Evolutionary conservation across 805 yeast species (phyloP).

Genomic region (Candida xyloterini): DNA sequence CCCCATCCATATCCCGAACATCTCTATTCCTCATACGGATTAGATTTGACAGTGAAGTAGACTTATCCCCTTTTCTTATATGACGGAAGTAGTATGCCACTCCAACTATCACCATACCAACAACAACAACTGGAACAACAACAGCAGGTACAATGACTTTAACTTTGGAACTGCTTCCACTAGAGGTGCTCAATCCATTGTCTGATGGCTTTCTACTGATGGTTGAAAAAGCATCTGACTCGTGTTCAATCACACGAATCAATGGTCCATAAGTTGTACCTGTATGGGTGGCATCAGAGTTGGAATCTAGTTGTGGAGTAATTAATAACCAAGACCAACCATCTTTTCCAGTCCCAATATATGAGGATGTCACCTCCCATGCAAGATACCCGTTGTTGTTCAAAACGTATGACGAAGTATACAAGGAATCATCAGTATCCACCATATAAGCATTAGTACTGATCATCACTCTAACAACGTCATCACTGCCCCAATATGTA

Average conservation of each 20-base stretch:
- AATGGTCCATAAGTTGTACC: slow-evolving; percentile 42
- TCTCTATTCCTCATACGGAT: slow-evolving; percentile 15
- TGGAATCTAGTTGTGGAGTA: slow-evolving; percentile 36
- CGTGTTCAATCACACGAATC: slow-evolving; percentile 34
- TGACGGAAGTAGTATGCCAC: slow-evolving; percentile 32
- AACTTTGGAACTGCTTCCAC: slow-evolving; percentile 19
- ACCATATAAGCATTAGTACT: slow-evolving; percentile 34
- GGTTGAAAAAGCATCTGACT: slow-evolving; percentile 28
- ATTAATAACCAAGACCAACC: slow-evolving; percentile 40
- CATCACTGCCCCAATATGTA: slow-evolving; percentile 38
- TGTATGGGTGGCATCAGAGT: slow-evolving; percentile 34
- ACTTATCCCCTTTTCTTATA: not conserved
- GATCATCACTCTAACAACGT: slow-evolving; percentile 35
- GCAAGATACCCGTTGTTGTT: slow-evolving; percentile 42
- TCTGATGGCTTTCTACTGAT: slow-evolving; percentile 42
- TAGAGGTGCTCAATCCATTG: slow-evolving; percentile 26
- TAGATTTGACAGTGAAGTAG: slow-evolving; percentile 10
- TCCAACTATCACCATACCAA: slow-evolving; percentile 28
- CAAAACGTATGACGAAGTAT: slow-evolving; percentile 33
- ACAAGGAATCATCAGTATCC: slow-evolving; percentile 33
- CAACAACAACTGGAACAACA: slow-evolving; percentile 39
- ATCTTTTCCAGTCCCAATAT: slow-evolving; percentile 20
- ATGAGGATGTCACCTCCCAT: slow-evolving; percentile 32
- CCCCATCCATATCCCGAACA: slow-evolving; percentile 12
- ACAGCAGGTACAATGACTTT: slow-evolving; percentile 42